Evolutionary conservation across 2,329 filamentous ascomycete species (phyloP), one percentile per base, ranked within the genome.

Genomic region (Chaetomiaceae sp.): DNA sequence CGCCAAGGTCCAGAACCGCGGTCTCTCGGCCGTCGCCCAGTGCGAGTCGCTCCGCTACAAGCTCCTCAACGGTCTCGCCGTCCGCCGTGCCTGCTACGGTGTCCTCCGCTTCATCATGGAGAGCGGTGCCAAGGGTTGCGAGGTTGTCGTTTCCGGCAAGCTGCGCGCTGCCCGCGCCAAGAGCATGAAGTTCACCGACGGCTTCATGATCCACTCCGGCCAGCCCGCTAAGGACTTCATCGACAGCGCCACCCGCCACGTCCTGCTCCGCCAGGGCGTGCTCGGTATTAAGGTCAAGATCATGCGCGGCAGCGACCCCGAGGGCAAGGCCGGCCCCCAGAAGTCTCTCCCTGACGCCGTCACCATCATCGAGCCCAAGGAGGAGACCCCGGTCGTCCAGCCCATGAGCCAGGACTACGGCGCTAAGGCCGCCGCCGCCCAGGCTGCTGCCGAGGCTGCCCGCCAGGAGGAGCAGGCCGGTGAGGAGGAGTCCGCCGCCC

Each of bases 211-310:
- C 79, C 93, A 99, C 89, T 99, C 93, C 70, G 93, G 93, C 79
- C 93, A 99, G 77, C 93, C 93, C 70, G 93, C 92, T 71, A 92
- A 95, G 79, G 93, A 99, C 80, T 99, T 99, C 82, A 99, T 99
- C 75, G 93, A 99, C 83, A 83, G 79, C 69, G 95, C 95, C 66
- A 97, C 93, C 70, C 93, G 93, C 68, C 93, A 99, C 89, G 93
- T 99, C 68, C 90, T 99, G 64, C 91, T 99, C 76, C 89, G 95
- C 79, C 93, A 99, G 83, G 93, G 93, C 88, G 93, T 99, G 63
- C 82, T 99, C 63, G 93, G 93, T 80, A 99, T 99, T 82, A 99
- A 99, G 86, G 93, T 99, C 77, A 99, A 99, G 91, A 99, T 99
- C 81, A 99, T 99, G 93, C 91, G 95, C 74, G 93, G 93, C 72